These are phyloP conservation scores for Colletotrichum falcatum DNA, from an alignment of 2,329 filamentous ascomycete genomes.

Conservation along the genomic window DNA sequence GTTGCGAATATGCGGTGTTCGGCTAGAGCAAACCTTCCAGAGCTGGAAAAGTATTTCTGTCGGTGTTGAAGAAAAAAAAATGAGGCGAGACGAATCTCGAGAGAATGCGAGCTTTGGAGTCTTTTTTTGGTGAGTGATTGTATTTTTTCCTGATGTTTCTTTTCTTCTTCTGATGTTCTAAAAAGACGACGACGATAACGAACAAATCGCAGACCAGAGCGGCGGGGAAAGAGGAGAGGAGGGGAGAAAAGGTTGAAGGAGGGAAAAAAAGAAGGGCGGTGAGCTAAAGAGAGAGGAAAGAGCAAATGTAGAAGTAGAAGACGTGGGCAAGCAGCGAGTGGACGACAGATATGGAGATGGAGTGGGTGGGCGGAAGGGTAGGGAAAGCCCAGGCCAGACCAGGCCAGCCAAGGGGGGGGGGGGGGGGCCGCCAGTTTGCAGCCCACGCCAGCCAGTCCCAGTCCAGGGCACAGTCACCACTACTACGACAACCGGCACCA, in stretches of 20 bases:
- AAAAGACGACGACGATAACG: slow-evolving; percentile 46
- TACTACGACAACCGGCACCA: background rate
- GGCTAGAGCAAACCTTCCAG: slow-evolving; percentile 37
- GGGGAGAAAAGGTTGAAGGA: slow-evolving; percentile 46
- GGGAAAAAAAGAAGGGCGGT: slow-evolving; percentile 49
- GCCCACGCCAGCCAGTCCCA: slow-evolving; percentile 3
- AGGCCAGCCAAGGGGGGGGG: slow-evolving; percentile 40
- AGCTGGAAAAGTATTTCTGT: slow-evolving; percentile 26
- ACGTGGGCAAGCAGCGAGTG: slow-evolving; percentile 45
- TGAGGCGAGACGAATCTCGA: slow-evolving; percentile 41
- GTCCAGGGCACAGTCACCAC: background rate
- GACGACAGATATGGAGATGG: slow-evolving; percentile 47
- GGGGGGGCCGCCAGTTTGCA: slow-evolving; percentile 44
- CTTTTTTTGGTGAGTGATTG: background rate
- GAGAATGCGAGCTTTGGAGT: slow-evolving; percentile 33
- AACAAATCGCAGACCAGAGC: slow-evolving; percentile 44
- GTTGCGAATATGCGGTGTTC: slow-evolving; percentile 32
- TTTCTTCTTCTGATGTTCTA: slow-evolving; percentile 23
- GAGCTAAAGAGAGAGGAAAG: slow-evolving; percentile 47
- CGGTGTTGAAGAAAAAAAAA: slow-evolving; percentile 39
- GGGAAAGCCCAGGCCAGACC: too few species aligned
- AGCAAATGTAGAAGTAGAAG: slow-evolving; percentile 49
- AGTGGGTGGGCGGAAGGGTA: background rate
- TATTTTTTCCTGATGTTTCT: slow-evolving; percentile 14
- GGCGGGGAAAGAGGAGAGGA: slow-evolving; percentile 43